Evolutionary conservation across 2,329 filamentous ascomycete species (phyloP).

Genomic region (Aureobasidium sp.): DNA sequence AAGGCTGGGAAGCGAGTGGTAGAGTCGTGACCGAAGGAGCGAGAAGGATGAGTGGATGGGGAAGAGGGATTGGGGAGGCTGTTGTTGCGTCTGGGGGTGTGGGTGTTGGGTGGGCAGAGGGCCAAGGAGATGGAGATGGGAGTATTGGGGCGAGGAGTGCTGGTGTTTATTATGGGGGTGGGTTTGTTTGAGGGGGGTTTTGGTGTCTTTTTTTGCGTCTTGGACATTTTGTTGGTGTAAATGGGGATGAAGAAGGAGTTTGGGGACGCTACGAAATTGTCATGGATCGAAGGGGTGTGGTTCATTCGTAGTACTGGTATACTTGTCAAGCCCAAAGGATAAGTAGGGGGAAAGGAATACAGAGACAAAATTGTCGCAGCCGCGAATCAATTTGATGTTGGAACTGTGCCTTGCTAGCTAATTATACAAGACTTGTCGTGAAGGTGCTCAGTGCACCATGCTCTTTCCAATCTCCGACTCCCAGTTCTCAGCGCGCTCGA

Average conservation of each 20-base stretch:
- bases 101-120: not conserved
- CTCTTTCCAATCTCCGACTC: constrained; percentile 78
- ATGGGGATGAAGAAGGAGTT: no score
- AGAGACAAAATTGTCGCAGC: no score
- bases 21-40: not conserved
- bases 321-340: no score
- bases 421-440: not conserved
- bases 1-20: not conserved
- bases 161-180: not conserved
- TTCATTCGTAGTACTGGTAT: no score
- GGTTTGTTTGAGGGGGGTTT: not conserved
- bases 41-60: not conserved
- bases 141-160: not conserved
- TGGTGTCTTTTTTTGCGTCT: no score
- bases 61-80: not conserved
- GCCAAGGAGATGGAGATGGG: not conserved
- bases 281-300: no score
- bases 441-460: constrained; percentile 41
- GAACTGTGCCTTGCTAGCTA: no score
- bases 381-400: no score
- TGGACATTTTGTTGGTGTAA: no score
- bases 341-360: no score
- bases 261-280: no score
- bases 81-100: not conserved
- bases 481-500: constrained; percentile 74